These are phyloP conservation scores for Termitomyces sp. DNA, from an alignment of 768 basidiomycete species.

Conservation along the genomic window DNA sequence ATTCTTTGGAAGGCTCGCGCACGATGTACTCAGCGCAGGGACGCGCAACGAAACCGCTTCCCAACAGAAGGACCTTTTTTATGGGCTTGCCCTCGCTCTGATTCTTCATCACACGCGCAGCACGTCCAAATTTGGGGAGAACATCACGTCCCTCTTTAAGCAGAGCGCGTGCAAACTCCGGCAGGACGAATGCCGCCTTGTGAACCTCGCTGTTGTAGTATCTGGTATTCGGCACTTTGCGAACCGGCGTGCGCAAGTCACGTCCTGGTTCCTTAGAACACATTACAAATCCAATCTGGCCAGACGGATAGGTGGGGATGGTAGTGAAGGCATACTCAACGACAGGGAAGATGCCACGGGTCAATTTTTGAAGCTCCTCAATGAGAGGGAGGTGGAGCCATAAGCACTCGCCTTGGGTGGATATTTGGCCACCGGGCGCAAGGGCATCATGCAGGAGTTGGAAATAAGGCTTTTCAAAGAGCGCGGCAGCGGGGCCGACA, in stretches of 20 bases:
- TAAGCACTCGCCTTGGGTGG: slow-evolving; percentile 92
- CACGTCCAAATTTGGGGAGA: slow-evolving; percentile 71
- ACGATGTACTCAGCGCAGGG: slow-evolving; percentile 96
- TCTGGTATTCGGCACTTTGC: slow-evolving; percentile 61
- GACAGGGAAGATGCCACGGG: slow-evolving; percentile 69
- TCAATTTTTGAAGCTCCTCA: slow-evolving; percentile 63
- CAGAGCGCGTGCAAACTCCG: slow-evolving; percentile 81
- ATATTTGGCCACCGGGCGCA: slow-evolving; percentile 85
- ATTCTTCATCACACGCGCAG: slow-evolving; percentile 37
- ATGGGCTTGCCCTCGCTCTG: slow-evolving; percentile 32
- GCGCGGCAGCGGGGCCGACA: slow-evolving; percentile 88
- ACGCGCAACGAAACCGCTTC: slow-evolving; percentile 91
- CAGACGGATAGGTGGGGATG: slow-evolving; percentile 97
- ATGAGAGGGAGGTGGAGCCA: slow-evolving; percentile 95
- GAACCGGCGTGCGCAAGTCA: slow-evolving; percentile 67
- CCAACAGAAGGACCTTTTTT: slow-evolving; percentile 81
- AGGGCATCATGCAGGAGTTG: slow-evolving; percentile 89
- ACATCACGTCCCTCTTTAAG: slow-evolving; percentile 72
- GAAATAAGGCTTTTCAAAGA: slow-evolving; percentile 98
- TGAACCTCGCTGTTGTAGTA: slow-evolving; percentile 90
- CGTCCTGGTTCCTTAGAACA: slow-evolving; percentile 73
- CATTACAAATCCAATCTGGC: slow-evolving; percentile 93
- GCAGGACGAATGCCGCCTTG: slow-evolving; percentile 78
- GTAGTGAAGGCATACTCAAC: slow-evolving; percentile 93
- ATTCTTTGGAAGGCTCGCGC: slow-evolving; percentile 70